Conservation (phyloP, 495 filamentous ascomycete genomes). For the Pseudevernia furfuracea region DNA sequence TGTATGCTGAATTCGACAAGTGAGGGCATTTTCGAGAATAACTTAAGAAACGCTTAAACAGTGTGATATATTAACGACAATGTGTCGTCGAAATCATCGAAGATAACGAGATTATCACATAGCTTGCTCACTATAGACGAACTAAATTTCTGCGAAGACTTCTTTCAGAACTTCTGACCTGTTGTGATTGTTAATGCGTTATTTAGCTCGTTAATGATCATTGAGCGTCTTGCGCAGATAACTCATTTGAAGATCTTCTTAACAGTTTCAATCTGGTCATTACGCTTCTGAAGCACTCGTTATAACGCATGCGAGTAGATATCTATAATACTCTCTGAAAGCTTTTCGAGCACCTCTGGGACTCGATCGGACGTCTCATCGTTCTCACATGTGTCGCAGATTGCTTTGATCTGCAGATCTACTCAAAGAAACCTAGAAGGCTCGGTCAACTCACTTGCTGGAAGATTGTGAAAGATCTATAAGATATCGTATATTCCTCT, state of each 20-base stretch:
- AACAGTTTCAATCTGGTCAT: constrained; percentile 6
- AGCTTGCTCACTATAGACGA: too few relatives aligned
- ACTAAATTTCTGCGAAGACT: too few relatives aligned
- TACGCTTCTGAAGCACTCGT: constrained; percentile 13
- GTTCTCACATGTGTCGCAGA: constrained; percentile 26
- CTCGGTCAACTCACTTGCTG: constrained; percentile 1
- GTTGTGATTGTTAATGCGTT: too few relatives aligned
- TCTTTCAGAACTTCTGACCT: too few relatives aligned
- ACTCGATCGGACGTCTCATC: constrained; percentile 22
- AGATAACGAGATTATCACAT: too few relatives aligned
- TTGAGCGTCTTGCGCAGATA: constrained; percentile 22
- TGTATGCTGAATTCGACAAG: too few relatives aligned
- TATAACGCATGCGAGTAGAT: constrained; percentile 18
- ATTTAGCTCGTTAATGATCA: constrained; percentile 22
- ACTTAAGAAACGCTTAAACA: too few relatives aligned
- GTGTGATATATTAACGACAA: too few relatives aligned
- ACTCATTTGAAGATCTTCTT: constrained; percentile 25
- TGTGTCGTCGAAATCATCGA: too few relatives aligned
- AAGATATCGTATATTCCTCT: constrained; percentile 7
- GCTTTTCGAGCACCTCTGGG: constrained; percentile 19
- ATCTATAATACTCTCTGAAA: constrained; percentile 21
- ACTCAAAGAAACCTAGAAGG: constrained; percentile 30
- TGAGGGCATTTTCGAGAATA: too few relatives aligned
- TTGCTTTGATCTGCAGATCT: constrained; percentile 27
- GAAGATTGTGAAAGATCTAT: constrained; percentile 8